Evolutionary conservation across 805 yeast species (phyloP), one percentile per base, ranked within the genome.

Genomic region (Myxozyma neglecta): DNA sequence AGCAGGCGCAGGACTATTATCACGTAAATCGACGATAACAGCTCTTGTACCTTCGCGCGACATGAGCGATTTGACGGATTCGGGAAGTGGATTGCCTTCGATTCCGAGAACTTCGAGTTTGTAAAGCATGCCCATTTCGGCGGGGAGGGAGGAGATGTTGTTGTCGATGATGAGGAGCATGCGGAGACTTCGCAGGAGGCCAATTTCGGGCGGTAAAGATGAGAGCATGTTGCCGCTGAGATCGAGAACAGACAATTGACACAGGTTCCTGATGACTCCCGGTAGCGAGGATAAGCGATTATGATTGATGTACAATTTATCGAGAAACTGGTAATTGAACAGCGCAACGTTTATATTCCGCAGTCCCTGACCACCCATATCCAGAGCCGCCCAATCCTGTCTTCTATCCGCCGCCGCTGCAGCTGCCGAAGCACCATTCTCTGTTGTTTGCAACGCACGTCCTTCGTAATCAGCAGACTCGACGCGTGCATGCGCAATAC

Each of bases 101-200:
- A 93, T 80, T 40, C 99, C 99, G 54, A 94, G 76, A 72, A 93
- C 88, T 68, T 89, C 88, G 66, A 94, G 80, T 69, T 90, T 93
- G 73, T 85, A 88, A 61, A 96, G 78, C 69, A 85, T 87, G 34
- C 98, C 97, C 74, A 94, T 85, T 72, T 88, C 94, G 74, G 77
- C 80, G 1, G 99, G 99, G 65, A 94, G 77, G 0, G 83, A 81
- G 56, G 80, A 78, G 66, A 94, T 78, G 73, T 86, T 83, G 75
- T 94, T 94, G 75, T 94, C 97, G 76, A 94, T 93, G 57, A 91
- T 79, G 70, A 90, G 90, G 53, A 94, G 79, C 73, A 87, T 92
- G 69, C 89, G 84, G 74, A 94, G 81, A 69, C 86, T 86, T 75
- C 81, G 89, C 69, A 96, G 82, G 72, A 86, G 80, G 2, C 98